Percentiles rank a stretch among this genome's conserved stretches.
Conservation (phyloP, 257 asterid genomes). For the Nicotiana obtusifolia region DNA sequence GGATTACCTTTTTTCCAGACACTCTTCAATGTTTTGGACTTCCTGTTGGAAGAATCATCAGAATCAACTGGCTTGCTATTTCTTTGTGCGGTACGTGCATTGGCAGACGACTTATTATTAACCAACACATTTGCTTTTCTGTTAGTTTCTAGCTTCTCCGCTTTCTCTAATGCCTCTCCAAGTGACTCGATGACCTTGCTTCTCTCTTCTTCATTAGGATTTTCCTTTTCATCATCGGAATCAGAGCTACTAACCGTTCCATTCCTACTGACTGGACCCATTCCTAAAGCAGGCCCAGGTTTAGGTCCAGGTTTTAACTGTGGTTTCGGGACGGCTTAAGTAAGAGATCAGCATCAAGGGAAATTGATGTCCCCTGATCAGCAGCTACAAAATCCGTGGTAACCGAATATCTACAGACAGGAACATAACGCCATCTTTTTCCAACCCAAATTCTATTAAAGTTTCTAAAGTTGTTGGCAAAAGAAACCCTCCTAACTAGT, state of each 20-base stretch:
- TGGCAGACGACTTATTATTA: conserved; percentile 41
- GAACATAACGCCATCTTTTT: conserved; percentile 61
- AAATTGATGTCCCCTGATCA: conserved; percentile 65
- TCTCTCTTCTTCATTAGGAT: conserved; percentile 43
- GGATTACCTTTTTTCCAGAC: conserved; percentile 99
- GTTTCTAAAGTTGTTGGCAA: conserved; percentile 39
- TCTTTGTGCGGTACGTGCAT: conserved; percentile 27
- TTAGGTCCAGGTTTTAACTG: conserved; percentile 52
- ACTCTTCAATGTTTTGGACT: conserved; percentile 60
- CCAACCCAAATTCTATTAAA: conserved; percentile 50
- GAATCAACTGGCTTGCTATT: conserved; percentile 49
- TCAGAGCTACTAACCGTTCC: conserved; percentile 31
- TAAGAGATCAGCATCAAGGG: conserved; percentile 56
- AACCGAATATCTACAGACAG: conserved; percentile 78
- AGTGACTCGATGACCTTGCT: conserved; percentile 67
- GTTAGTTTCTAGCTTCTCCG: conserved; percentile 66
- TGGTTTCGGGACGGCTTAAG: conserved; percentile 81
- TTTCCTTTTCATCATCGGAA: conserved; percentile 33
- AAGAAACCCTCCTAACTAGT: conserved; percentile 52
- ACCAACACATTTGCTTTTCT: conserved; percentile 40
- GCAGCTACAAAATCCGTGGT: conserved; percentile 74
- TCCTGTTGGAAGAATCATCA: conserved; percentile 26
- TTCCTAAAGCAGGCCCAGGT: conserved; percentile 33
- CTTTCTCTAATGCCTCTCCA: conserved; percentile 89
- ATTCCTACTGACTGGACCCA: conserved; percentile 27